Percentiles rank a stretch among this genome's conserved stretches.
Conservation (phyloP, 2,329 filamentous ascomycete genomes). For the Aspergillus sergii region DNA sequence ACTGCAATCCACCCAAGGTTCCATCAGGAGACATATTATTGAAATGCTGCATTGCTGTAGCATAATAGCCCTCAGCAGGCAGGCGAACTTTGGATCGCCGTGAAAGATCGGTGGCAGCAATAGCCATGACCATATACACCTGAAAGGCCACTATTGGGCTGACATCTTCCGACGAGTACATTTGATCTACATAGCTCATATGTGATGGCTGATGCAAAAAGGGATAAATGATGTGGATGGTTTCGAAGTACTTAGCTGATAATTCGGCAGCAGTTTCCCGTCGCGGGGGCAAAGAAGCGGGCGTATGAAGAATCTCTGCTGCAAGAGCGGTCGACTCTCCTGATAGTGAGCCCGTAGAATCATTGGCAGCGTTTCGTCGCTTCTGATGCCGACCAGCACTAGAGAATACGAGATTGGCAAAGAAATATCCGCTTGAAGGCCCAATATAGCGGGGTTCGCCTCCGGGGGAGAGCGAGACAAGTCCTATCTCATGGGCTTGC, state of each 20-base stretch:
- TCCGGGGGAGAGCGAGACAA: conserved; percentile 54
- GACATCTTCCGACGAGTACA: conserved; percentile 35
- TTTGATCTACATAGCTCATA: conserved; percentile 34
- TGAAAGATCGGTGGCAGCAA: conserved; percentile 51
- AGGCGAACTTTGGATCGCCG: conserved; percentile 48
- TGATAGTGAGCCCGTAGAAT: not conserved
- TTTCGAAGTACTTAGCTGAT: conserved; percentile 52
- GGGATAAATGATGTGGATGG: conserved; percentile 53
- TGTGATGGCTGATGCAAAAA: conserved; percentile 53
- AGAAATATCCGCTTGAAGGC: conserved; percentile 58
- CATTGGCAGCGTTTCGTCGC: conserved; percentile 7
- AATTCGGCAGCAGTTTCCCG: conserved; percentile 46
- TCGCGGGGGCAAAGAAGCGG: conserved; percentile 29
- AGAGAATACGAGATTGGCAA: conserved; percentile 54
- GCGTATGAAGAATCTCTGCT: conserved; percentile 31
- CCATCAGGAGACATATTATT: conserved; percentile 52
- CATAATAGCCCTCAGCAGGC: conserved; percentile 53
- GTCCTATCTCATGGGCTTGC: conserved; percentile 55
- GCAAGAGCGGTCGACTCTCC: conserved; percentile 26
- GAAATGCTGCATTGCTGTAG: conserved; percentile 51
- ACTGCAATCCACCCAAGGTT: conserved; percentile 54
- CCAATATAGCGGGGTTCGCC: conserved; percentile 56
- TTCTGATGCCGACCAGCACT: conserved; percentile 33
- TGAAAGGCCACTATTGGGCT: conserved; percentile 48
- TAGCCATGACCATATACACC: conserved; percentile 57